phyloP scores from a whole-genome alignment of 2,329 filamentous ascomycete genomes.

The Phaeoacremonium minimum region DNA sequence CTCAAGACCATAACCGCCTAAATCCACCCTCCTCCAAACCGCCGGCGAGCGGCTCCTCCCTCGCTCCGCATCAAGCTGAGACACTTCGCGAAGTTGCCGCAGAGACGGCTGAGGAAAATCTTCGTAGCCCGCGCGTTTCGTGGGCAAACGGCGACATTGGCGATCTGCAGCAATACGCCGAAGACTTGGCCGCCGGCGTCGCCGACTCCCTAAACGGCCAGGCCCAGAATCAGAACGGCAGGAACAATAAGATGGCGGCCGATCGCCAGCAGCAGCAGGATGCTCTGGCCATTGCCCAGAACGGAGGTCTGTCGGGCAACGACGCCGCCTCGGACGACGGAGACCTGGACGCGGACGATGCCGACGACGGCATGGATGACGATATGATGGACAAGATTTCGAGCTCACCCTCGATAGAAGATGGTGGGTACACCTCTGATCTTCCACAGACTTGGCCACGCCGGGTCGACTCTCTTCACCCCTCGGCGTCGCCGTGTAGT shows the following conservation, averaged over 20 bases:
- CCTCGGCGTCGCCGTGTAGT: constrained; percentile 20
- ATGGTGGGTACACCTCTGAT: constrained; percentile 73
- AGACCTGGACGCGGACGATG: constrained; percentile 64
- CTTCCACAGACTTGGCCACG: constrained; percentile 35
- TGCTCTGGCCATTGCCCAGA: constrained; percentile 56
- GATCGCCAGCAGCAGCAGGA: constrained; percentile 46
- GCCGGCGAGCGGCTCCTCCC: constrained; percentile 35
- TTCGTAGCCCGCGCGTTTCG: constrained; percentile 58
- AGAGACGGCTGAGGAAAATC: constrained; percentile 70
- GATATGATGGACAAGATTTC: constrained; percentile 99
- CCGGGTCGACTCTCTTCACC: constrained; percentile 36
- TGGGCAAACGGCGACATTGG: constrained; percentile 36
- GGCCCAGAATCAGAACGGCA: constrained; percentile 9
- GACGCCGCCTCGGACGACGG: constrained; percentile 49
- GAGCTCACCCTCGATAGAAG: constrained; percentile 96
- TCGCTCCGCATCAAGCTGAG: constrained; percentile 80
- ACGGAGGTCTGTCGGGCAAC: constrained; percentile 47
- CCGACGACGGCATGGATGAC: constrained; percentile 73
- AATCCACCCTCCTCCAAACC: constrained; percentile 43
- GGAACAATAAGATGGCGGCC: constrained; percentile 23
- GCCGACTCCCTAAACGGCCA: constrained; percentile 30
- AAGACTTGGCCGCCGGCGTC: constrained; percentile 37
- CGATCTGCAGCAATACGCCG: constrained; percentile 39
- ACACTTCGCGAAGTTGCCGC: constrained; percentile 76
- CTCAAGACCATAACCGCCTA: constrained; percentile 68